Conservation (phyloP, 2,329 filamentous ascomycete genomes). For the Juglanconis sp. region DNA sequence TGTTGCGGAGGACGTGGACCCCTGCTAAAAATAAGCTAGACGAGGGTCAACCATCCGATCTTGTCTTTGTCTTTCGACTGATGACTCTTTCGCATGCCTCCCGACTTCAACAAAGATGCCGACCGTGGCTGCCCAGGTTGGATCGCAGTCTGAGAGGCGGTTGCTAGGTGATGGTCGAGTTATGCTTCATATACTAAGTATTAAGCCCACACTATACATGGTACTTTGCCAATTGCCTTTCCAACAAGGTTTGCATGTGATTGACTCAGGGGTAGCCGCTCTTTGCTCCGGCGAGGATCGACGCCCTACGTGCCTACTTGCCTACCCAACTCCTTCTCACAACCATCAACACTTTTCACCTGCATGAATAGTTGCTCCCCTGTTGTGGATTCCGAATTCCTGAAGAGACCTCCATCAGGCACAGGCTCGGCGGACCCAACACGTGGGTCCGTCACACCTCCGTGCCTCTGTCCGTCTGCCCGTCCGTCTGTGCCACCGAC, state of each 20-base stretch:
- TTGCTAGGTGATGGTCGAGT: no score
- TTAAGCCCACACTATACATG: neutral
- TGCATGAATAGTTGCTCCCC: neutral
- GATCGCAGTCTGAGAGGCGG: no score
- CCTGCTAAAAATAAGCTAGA: conserved; percentile 19
- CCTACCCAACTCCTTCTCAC: neutral
- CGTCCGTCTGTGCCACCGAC: neutral
- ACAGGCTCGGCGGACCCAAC: neutral
- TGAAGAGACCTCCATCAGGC: neutral
- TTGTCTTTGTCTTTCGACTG: neutral
- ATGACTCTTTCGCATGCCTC: neutral
- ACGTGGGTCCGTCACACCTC: neutral
- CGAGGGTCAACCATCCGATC: conserved; percentile 12
- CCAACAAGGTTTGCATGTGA: neutral
- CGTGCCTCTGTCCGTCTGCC: neutral
- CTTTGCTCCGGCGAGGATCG: neutral
- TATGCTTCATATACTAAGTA: no score
- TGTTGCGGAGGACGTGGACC: conserved; percentile 13
- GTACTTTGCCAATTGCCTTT: neutral
- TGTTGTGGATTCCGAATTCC: neutral
- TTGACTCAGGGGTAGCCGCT: neutral
- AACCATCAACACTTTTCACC: neutral
- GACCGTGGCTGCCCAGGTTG: no score
- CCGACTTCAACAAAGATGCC: neutral
- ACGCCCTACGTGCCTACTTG: neutral